These are phyloP conservation scores for Vigna unguiculata DNA, from an alignment of 306 rosid genomes.

Conservation along the genomic window DNA sequence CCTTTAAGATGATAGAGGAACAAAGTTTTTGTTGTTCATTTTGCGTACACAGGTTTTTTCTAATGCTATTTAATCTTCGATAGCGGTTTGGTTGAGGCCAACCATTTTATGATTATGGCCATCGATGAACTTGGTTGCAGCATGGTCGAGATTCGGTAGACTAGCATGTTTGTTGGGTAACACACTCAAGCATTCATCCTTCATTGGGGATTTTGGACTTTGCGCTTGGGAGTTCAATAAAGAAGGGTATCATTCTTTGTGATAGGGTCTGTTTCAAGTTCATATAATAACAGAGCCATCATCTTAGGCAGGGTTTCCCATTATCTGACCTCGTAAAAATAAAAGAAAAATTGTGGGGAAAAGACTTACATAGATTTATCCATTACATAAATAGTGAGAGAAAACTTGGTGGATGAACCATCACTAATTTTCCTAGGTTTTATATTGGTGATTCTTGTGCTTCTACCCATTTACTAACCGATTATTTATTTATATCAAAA, in stretches of 20 bases:
- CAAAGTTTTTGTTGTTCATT: conserved; percentile 15
- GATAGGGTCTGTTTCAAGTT: conserved; percentile 30
- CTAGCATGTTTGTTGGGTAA: conserved; percentile 22
- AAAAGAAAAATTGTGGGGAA: neutral
- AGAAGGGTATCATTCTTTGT: conserved; percentile 22
- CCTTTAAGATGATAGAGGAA: conserved; percentile 65
- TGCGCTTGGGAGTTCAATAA: conserved; percentile 12
- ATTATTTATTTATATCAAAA: neutral
- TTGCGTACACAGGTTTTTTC: conserved; percentile 30
- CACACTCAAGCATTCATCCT: conserved; percentile 21
- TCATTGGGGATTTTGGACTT: conserved; percentile 15
- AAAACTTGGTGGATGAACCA: neutral
- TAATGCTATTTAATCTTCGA: conserved; percentile 1
- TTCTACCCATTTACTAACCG: neutral
- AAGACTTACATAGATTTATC: conserved; percentile 2
- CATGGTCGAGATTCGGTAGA: neutral
- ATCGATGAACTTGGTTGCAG: conserved; percentile 1
- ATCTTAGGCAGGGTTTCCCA: neutral
- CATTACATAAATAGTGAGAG: conserved; percentile 20
- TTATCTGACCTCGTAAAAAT: neutral
- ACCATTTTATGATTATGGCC: conserved; percentile 23
- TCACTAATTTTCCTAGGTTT: conserved; percentile 6
- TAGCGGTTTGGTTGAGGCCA: conserved; percentile 10
- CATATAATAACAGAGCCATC: neutral
- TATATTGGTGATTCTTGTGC: neutral